Evolutionary conservation across 148 eudicot species (phyloP).

Genomic region (Talinum fruticosum): DNA sequence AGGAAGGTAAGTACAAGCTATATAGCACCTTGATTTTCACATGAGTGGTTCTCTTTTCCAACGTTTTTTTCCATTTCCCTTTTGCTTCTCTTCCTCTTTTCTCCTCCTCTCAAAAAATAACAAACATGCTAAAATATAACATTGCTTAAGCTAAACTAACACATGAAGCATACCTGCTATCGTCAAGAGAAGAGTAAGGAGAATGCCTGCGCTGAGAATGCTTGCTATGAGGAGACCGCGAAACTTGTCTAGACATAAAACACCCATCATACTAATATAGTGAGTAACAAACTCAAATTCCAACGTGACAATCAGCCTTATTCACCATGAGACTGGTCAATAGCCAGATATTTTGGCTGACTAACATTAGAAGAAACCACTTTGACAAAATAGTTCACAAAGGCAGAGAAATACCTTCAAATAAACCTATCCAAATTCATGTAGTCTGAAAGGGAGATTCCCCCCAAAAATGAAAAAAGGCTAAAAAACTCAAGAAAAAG

Average conservation of each 20-base stretch:
- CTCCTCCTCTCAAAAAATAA: not conserved
- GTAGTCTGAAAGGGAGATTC: not conserved
- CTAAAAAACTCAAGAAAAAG: not conserved
- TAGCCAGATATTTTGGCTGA: slow-evolving; percentile 13
- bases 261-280: slow-evolving; percentile 73
- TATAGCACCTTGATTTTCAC: not conserved
- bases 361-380: slow-evolving; percentile 14
- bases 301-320: slow-evolving; percentile 36
- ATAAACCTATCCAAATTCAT: not conserved
- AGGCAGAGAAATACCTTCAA: not conserved
- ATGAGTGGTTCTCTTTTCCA: not conserved
- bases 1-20: not conserved
- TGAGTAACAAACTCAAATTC: slow-evolving; percentile 42
- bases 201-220: slow-evolving; percentile 96
- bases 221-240: slow-evolving; percentile 98
- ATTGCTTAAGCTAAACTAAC: slow-evolving; percentile 10
- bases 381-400: not conserved
- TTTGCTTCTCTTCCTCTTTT: not conserved
- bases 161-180: slow-evolving; percentile 57
- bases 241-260: slow-evolving; percentile 89
- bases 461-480: not conserved
- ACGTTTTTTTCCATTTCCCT: not conserved
- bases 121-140: slow-evolving; percentile 12
- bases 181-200: slow-evolving; percentile 92
- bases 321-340: slow-evolving; percentile 24